Conservation (phyloP, 176 grass and related monocot species). For the Otatea glauca region DNA sequence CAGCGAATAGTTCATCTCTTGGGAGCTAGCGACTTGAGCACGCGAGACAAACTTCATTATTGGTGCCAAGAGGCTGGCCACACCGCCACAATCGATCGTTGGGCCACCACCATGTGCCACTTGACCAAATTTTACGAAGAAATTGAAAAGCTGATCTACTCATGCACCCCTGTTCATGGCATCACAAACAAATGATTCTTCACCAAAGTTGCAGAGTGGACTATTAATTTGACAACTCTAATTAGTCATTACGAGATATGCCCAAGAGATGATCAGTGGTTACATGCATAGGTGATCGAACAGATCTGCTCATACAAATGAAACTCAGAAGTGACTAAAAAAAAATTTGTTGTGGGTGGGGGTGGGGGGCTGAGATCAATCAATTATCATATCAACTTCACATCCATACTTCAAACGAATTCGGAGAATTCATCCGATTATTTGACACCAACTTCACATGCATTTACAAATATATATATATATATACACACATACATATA, state of each 20-base stretch:
- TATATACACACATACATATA: too few species aligned
- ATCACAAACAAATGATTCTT: constrained; percentile 31
- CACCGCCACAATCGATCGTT: constrained; percentile 24
- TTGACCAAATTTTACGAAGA: constrained; percentile 35
- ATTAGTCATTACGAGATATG: too few species aligned
- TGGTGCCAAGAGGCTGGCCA: constrained; percentile 23
- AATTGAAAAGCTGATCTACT: constrained; percentile 8
- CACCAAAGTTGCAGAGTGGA: background rate
- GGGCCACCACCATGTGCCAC: constrained; percentile 49
- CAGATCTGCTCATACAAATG: too few species aligned
- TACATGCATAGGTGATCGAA: too few species aligned
- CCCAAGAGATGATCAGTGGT: too few species aligned
- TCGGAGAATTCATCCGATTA: too few species aligned
- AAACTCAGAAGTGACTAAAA: too few species aligned
- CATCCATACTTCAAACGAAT: too few species aligned
- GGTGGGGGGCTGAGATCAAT: too few species aligned
- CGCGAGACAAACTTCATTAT: constrained; percentile 51
- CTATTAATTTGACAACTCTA: background rate
- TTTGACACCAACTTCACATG: background rate
- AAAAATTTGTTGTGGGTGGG: too few species aligned
- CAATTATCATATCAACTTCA: too few species aligned
- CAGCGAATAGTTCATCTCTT: constrained; percentile 33
- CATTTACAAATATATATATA: too few species aligned
- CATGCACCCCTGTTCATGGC: background rate
- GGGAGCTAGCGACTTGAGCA: constrained; percentile 35